A percentile compares a stretch with the other conserved stretches of the same genome.
Conservation (phyloP, 202 grass and related monocot species). For the Zoysia matrella region DNA sequence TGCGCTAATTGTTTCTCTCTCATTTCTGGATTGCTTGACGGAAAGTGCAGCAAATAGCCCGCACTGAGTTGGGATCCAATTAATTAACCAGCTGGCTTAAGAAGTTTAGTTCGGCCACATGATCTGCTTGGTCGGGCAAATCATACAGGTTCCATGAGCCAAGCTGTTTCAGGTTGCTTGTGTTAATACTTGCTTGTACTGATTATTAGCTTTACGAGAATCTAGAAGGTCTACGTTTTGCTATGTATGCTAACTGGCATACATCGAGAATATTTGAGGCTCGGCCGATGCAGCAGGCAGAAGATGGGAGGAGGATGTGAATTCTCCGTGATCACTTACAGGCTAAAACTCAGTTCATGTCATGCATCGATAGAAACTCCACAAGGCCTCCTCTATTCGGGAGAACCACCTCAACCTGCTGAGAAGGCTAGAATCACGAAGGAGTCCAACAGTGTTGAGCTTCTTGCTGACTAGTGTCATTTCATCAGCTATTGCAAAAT, state of each 20-base stretch:
- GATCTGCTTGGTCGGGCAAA: background rate
- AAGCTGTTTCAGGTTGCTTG: background rate
- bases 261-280: background rate
- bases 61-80: background rate
- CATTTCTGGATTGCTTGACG: background rate
- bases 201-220: background rate
- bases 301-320: too few relatives aligned
- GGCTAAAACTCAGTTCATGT: background rate
- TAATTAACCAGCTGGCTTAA: background rate
- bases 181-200: background rate
- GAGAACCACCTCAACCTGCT: background rate
- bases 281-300: background rate
- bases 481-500: background rate
- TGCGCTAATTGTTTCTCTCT: too few relatives aligned
- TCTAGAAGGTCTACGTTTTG: background rate
- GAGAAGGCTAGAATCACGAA: background rate
- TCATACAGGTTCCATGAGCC: background rate
- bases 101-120: background rate
- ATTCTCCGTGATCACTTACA: too few relatives aligned
- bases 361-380: background rate
- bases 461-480: background rate
- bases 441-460: background rate
- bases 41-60: background rate
- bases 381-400: background rate
- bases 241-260: background rate